These are phyloP conservation scores for Aspergillus texensis DNA, from an alignment of 2,329 filamentous ascomycete species.

Conservation along the genomic window DNA sequence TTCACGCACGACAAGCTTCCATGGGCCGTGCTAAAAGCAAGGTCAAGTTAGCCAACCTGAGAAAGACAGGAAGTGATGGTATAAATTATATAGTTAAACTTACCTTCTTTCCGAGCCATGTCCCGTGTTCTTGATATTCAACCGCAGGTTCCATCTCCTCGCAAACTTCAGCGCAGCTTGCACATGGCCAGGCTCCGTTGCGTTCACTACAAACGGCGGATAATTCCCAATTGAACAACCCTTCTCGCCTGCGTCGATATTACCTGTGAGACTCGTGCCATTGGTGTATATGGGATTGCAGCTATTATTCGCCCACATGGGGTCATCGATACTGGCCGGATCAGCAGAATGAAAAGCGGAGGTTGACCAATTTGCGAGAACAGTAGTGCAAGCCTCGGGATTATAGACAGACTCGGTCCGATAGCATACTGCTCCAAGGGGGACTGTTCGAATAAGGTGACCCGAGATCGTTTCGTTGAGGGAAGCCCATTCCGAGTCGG, in stretches of 20 bases:
- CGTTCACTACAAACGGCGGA: constrained; percentile 31
- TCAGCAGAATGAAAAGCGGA: constrained; percentile 26
- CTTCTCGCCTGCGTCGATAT: background rate
- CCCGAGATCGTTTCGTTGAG: constrained; percentile 25
- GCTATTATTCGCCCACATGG: constrained; percentile 19
- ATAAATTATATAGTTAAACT: too few relatives aligned
- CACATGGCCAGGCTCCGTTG: constrained; percentile 23
- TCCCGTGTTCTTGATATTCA: constrained; percentile 57
- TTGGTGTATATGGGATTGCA: constrained; percentile 28
- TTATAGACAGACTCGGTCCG: too few relatives aligned
- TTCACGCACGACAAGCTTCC: constrained; percentile 9
- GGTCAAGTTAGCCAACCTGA: background rate
- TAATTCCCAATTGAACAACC: constrained; percentile 21
- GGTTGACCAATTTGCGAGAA: constrained; percentile 24
- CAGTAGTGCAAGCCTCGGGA: background rate
- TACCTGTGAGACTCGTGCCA: constrained; percentile 19
- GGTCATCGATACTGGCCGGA: constrained; percentile 26
- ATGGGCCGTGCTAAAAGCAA: background rate
- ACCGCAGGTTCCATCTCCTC: constrained; percentile 30
- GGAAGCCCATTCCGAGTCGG: constrained; percentile 29
- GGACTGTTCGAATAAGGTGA: too few relatives aligned
- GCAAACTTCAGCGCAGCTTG: constrained; percentile 29
- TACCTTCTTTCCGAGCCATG: constrained; percentile 47
- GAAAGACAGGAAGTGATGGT: too few relatives aligned
- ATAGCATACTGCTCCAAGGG: too few relatives aligned